Percentiles rank a stretch among this genome's conserved stretches.
Evolutionary conservation across 2,329 filamentous ascomycete genomes (phyloP).

Genomic region (Cladosporium velox): DNA sequence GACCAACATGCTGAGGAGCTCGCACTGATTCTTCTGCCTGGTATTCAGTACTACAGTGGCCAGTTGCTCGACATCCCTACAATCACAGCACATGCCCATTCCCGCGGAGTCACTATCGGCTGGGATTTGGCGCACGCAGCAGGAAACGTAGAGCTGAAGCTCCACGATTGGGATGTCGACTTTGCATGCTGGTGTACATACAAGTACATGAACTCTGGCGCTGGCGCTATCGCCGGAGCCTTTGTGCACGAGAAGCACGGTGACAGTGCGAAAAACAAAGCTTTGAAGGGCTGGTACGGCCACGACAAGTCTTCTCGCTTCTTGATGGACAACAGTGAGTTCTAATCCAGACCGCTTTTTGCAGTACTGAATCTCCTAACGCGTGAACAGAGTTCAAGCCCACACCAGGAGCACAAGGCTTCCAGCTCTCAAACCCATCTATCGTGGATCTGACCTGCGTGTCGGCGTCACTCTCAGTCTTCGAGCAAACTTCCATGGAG

Average conservation of each 20-base stretch:
- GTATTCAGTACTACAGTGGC: conserved; percentile 89
- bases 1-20: conserved; percentile 71
- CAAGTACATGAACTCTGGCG: conserved; percentile 89
- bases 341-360: background rate
- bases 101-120: conserved; percentile 70
- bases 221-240: conserved; percentile 75
- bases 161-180: conserved; percentile 90
- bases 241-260: conserved; percentile 80
- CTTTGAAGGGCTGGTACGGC: conserved; percentile 81
- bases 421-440: conserved; percentile 81
- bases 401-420: conserved; percentile 75
- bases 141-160: conserved; percentile 75
- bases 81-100: conserved; percentile 77
- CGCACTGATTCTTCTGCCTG: conserved; percentile 77
- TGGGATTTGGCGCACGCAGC: conserved; percentile 89
- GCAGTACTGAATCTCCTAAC: background rate
- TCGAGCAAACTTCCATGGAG: conserved; percentile 68
- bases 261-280: conserved; percentile 45
- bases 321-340: conserved; percentile 68
- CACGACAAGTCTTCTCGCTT: conserved; percentile 75
- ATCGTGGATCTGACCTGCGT: conserved; percentile 75
- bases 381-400: conserved; percentile 67
- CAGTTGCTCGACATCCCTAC: conserved; percentile 80
- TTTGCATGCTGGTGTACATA: conserved; percentile 94
- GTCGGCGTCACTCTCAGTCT: conserved; percentile 70